Evolutionary conservation across 805 yeast species (phyloP).

Genomic region (Wickerhamomyces subpelliculosus): DNA sequence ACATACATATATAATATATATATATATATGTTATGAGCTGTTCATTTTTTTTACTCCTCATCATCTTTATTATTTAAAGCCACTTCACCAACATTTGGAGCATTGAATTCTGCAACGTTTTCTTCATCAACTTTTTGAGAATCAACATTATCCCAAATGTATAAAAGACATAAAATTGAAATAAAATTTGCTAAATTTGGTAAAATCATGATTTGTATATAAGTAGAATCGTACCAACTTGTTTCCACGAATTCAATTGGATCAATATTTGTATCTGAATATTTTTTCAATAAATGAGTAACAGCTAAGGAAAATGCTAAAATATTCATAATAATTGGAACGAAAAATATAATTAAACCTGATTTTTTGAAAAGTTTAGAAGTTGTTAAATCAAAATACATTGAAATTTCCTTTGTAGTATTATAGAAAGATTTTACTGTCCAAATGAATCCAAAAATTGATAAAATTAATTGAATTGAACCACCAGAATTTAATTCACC

Average conservation of each 20-base stretch:
- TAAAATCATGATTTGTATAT: background rate
- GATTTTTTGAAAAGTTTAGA: background rate
- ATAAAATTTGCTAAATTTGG: background rate
- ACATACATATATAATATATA: background rate
- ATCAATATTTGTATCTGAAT: background rate
- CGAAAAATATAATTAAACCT: background rate
- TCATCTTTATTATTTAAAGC: background rate
- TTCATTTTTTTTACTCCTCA: background rate
- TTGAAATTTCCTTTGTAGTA: background rate
- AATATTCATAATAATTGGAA: background rate
- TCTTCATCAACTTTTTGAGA: constrained; percentile 1
- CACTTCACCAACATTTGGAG: background rate
- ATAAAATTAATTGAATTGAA: background rate
- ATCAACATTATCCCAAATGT: constrained; percentile 1
- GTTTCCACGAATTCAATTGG: background rate
- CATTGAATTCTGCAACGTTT: background rate
- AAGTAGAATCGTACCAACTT: background rate
- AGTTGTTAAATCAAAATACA: background rate
- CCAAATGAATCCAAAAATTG: background rate
- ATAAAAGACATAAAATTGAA: background rate
- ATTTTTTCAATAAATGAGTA: background rate
- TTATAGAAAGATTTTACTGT: background rate
- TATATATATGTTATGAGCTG: background rate
- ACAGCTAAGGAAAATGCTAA: background rate
- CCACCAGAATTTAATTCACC: background rate